Conservation (phyloP, 2,329 filamentous ascomycete species). For the Apiospora phragmitis region DNA sequence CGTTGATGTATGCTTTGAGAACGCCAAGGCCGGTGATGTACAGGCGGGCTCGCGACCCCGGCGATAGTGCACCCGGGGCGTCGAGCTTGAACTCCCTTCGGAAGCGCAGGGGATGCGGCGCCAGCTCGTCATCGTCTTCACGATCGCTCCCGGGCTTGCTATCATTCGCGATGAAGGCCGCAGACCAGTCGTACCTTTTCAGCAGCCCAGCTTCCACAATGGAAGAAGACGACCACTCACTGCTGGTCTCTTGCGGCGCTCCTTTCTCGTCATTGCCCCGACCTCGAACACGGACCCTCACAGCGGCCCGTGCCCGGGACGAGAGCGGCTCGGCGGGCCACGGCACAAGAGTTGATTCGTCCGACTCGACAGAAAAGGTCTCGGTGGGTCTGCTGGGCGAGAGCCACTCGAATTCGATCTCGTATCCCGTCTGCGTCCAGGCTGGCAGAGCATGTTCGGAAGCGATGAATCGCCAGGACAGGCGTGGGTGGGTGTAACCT, state of each 20-base stretch:
- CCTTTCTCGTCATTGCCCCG: conserved; percentile 15
- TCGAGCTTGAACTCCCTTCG: not conserved
- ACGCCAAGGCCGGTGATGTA: conserved; percentile 49
- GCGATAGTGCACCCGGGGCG: accelerated
- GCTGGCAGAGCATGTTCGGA: conserved; percentile 19
- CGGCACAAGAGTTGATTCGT: conserved; percentile 41
- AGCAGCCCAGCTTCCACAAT: conserved; percentile 38
- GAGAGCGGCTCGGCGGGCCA: conserved; percentile 42
- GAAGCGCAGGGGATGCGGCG: not conserved
- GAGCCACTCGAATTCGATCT: conserved; percentile 37
- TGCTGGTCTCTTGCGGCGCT: conserved; percentile 18
- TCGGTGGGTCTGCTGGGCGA: conserved; percentile 22
- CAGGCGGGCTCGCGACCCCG: conserved; percentile 32
- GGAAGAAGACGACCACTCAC: conserved; percentile 30
- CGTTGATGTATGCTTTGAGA: conserved; percentile 50
- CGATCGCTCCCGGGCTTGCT: conserved; percentile 13
- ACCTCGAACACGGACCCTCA: conserved; percentile 37
- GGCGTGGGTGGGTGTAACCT: conserved; percentile 41
- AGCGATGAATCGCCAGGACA: conserved; percentile 47
- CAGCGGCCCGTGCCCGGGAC: conserved; percentile 31
- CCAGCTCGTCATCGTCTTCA: not conserved
- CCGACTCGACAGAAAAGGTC: conserved; percentile 32
- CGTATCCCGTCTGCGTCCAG: conserved; percentile 46
- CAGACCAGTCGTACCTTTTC: conserved; percentile 23
- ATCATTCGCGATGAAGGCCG: conserved; percentile 31